phyloP scores from a whole-genome alignment of 2,329 filamentous ascomycete species.

The Clarireedia monteithiana region DNA sequence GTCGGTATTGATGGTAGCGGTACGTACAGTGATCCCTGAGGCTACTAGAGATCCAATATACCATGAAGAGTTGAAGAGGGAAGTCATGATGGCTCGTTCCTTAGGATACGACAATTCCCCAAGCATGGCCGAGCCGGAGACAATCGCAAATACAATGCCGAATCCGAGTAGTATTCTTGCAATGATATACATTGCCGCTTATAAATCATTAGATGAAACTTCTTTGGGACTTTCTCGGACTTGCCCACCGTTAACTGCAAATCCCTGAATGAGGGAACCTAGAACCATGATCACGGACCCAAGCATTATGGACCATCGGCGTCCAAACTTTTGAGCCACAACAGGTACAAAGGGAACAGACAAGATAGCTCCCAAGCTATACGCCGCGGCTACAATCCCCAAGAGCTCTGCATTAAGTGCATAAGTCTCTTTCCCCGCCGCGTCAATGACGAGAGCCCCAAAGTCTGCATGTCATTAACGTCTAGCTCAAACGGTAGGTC shows the following conservation, averaged over 20 bases:
- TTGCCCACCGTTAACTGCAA: slow-evolving; percentile 18
- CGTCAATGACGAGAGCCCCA: not conserved
- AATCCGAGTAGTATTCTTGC: slow-evolving; percentile 46
- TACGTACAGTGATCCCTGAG: slow-evolving; percentile 37
- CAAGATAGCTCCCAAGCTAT: slow-evolving; percentile 47
- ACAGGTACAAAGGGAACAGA: slow-evolving; percentile 45
- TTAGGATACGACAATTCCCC: slow-evolving; percentile 48
- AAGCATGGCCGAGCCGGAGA: slow-evolving; percentile 44
- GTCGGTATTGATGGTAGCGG: slow-evolving; percentile 33
- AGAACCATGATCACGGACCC: slow-evolving; percentile 47
- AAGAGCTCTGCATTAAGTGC: not conserved
- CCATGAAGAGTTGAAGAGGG: slow-evolving; percentile 47
- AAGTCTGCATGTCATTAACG: not conserved
- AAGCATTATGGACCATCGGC: slow-evolving; percentile 46
- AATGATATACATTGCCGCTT: slow-evolving; percentile 44
- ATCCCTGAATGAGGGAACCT: slow-evolving; percentile 48
- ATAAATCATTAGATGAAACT: slow-evolving; percentile 12
- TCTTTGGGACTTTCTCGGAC: slow-evolving; percentile 30
- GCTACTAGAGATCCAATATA: slow-evolving; percentile 24
- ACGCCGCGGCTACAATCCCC: slow-evolving; percentile 34
- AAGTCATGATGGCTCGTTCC: slow-evolving; percentile 44
- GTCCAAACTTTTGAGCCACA: slow-evolving; percentile 42
- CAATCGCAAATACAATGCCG: slow-evolving; percentile 44
- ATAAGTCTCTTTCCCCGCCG: slow-evolving; percentile 2
- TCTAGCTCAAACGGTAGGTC: not conserved